Conservation (phyloP, 2,329 filamentous ascomycete species). For the Phoma sp. region DNA sequence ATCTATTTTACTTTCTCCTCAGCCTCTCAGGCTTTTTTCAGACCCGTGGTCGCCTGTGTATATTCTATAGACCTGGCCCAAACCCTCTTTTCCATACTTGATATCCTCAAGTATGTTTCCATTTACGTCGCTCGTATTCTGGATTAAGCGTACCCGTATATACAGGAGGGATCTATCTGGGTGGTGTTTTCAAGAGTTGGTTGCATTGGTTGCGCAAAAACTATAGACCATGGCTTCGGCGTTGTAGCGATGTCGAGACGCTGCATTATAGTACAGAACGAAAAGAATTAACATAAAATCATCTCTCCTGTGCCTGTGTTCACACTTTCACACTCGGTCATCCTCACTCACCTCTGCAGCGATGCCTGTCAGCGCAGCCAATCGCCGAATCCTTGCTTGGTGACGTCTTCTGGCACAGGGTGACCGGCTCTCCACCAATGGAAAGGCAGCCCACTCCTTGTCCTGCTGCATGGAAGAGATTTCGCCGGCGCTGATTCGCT, state of each 20-base stretch:
- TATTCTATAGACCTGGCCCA: constrained; percentile 41
- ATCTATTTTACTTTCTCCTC: constrained; percentile 30
- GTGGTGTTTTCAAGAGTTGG: constrained; percentile 14
- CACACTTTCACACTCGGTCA: background rate
- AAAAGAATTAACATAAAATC: background rate
- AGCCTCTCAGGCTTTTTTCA: constrained; percentile 29
- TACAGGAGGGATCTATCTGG: constrained; percentile 14
- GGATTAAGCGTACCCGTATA: constrained; percentile 12
- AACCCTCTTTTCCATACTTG: constrained; percentile 17
- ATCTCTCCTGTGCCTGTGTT: background rate
- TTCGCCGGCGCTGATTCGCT: constrained; percentile 11
- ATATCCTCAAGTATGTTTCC: constrained; percentile 15
- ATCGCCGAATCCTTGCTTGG: constrained; percentile 1
- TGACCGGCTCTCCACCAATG: constrained; percentile 6
- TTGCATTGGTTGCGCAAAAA: constrained; percentile 19
- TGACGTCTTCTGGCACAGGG: constrained; percentile 13
- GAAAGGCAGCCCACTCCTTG: constrained; percentile 3
- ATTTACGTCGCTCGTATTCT: constrained; percentile 13
- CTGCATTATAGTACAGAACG: constrained; percentile 7
- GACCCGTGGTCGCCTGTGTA: constrained; percentile 46
- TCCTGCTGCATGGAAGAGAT: constrained; percentile 14
- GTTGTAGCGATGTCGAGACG: constrained; percentile 12
- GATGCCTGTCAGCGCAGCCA: constrained; percentile 7
- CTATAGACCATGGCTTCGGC: constrained; percentile 17
- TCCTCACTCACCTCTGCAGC: background rate